phyloP scores from a whole-genome alignment of 2,329 filamentous ascomycete species.

The Trichoderma asperellum region DNA sequence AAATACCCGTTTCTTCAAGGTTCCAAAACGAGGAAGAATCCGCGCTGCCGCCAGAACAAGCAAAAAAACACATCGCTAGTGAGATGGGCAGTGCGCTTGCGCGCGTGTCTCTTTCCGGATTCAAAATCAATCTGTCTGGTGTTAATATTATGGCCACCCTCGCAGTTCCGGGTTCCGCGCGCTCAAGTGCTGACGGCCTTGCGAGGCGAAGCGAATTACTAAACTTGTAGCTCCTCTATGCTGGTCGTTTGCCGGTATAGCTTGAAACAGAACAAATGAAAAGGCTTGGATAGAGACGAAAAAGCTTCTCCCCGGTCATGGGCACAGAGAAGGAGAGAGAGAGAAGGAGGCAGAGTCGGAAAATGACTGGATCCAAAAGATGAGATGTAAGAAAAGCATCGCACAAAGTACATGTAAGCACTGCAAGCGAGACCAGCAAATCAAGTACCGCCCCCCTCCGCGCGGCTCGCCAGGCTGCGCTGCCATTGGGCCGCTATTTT shows the following conservation, averaged over 20 bases:
- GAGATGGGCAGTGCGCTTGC: slow-evolving; percentile 22
- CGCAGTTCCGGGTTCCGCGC: not conserved
- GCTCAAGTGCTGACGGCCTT: not conserved
- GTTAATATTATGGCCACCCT: not conserved
- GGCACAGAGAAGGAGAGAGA: not conserved
- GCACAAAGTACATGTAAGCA: slow-evolving; percentile 4
- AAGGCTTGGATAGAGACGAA: not conserved
- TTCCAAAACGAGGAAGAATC: not conserved
- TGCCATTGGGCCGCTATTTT: slow-evolving; percentile 26
- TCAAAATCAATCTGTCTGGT: not conserved
- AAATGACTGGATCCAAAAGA: not conserved
- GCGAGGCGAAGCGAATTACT: not conserved
- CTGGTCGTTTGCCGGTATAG: not conserved
- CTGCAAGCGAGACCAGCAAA: slow-evolving; percentile 19
- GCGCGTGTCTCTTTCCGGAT: not conserved
- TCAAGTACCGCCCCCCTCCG: slow-evolving; percentile 13
- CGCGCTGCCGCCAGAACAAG: not conserved
- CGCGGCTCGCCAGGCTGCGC: slow-evolving; percentile 4
- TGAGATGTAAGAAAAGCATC: not conserved
- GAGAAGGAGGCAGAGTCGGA: not conserved
- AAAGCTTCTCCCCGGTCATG: not conserved
- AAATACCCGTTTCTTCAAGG: not conserved
- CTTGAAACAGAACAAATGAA: not conserved
- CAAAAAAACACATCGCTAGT: not conserved
- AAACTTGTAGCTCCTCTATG: not conserved